These are phyloP conservation scores for Triticum urartu DNA, from an alignment of 176 grass and related monocot genomes.

Conservation along the genomic window DNA sequence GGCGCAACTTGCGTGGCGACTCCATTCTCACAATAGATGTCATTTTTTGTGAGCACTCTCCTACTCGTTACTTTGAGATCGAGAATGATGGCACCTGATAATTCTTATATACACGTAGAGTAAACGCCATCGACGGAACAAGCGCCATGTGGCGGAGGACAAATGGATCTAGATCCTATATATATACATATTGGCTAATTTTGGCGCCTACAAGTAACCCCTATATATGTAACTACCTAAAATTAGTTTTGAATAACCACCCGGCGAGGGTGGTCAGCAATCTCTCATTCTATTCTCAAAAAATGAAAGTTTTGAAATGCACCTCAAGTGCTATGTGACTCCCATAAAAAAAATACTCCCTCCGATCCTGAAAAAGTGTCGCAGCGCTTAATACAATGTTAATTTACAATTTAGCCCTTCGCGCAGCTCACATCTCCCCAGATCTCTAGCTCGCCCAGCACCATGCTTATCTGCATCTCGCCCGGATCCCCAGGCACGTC, in stretches of 20 bases:
- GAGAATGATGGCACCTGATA: not conserved
- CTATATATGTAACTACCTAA: constrained; percentile 2
- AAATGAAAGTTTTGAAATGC: not conserved
- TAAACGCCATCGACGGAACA: not conserved
- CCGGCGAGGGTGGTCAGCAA: too few species aligned
- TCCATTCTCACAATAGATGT: not conserved
- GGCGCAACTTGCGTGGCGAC: not conserved
- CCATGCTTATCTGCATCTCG: too few species aligned
- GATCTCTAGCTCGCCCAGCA: not conserved
- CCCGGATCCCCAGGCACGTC: too few species aligned
- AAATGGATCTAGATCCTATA: not conserved
- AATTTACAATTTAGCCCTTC: not conserved
- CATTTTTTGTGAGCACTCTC: not conserved
- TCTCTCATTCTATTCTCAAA: too few species aligned
- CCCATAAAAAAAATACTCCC: not conserved
- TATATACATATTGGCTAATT: not conserved
- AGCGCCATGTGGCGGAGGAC: not conserved
- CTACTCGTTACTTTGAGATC: not conserved
- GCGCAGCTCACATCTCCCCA: not conserved
- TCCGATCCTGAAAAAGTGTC: not conserved
- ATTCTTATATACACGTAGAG: not conserved
- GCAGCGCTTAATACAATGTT: not conserved
- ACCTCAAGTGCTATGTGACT: not conserved
- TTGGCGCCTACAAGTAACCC: not conserved
- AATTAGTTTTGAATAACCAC: not conserved